Evolutionary conservation across 805 yeast species (phyloP), one percentile per base, ranked within the genome.

Genomic region (Scheffersomyces ergatensis): DNA sequence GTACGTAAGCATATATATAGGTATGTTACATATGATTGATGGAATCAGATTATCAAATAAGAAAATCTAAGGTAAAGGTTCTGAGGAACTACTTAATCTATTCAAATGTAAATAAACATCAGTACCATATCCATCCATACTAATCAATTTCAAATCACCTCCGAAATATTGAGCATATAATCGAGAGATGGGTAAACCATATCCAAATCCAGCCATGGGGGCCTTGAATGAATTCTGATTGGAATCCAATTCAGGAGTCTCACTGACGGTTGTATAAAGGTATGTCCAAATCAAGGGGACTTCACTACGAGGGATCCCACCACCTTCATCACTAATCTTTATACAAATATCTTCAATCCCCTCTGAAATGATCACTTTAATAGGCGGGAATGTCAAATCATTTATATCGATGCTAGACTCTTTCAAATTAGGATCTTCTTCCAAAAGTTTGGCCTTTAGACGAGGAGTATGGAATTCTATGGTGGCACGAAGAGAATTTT

Each of bases 51-150:
- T n/a, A n/a, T n/a, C n/a, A n/a, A n/a, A n/a, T n/a, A n/a, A n/a
- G n/a, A n/a, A n/a, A n/a, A n/a, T n/a, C 44, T 50, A 75, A 42
- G 80, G 80, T 40, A 80, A 61, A 4, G 92, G 93, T 62, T 85
- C 95, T 42, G 80, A 75, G 3, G 83, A 77, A 38, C 85, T 77
- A 51, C 85, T 80, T 51, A 89, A 76, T 40, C 95, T 72, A 62
- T 89, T 89, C 58, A 89, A 71, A 63, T 89, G 96, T 55, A 89
- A 62, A 54, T 89, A 89, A 2, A 87, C 96, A 58, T 89, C 97
- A 1, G 97, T 89, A 13, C 97, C 97, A 55, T 89, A 87, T 7
- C 96, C 96, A 62, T 89, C 96, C 95, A 89, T 87, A 25, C 89
- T 80, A 41, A 88, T 89, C 54, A 89, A 72, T 56, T 84, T 85